These are phyloP conservation scores for Ottelia alismoides DNA, from an alignment of 106 monocot species.

Conservation along the genomic window DNA sequence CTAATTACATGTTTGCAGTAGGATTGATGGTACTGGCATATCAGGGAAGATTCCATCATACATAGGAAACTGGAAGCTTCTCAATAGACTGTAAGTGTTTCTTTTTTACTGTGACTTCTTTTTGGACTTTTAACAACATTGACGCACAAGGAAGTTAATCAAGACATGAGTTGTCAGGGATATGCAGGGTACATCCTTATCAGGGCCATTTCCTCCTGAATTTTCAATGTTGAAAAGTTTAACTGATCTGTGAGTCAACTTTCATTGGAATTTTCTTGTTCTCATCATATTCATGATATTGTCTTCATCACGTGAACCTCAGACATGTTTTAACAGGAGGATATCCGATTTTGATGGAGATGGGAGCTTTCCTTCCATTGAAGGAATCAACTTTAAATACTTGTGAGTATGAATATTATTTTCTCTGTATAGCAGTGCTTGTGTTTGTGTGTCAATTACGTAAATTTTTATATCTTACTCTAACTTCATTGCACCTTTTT, in stretches of 20 bases:
- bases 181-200: slow-evolving; percentile 37
- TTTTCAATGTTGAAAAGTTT: slow-evolving; percentile 2
- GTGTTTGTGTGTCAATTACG: too few species aligned
- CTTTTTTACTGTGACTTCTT: too few species aligned
- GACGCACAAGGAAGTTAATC: too few species aligned
- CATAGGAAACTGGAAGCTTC: slow-evolving; percentile 24
- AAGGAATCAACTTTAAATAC: slow-evolving; percentile 18
- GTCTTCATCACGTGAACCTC: too few species aligned
- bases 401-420: slow-evolving; percentile 28
- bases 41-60: slow-evolving; percentile 28
- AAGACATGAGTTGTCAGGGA: too few species aligned
- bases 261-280: too few species aligned
- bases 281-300: too few species aligned
- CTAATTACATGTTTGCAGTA: slow-evolving; percentile 10
- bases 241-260: neutral
- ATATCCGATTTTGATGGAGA: slow-evolving; percentile 18
- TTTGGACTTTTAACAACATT: too few species aligned
- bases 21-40: slow-evolving; percentile 23
- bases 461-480: too few species aligned
- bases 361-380: slow-evolving; percentile 32
- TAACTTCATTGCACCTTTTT: too few species aligned
- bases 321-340: too few species aligned
- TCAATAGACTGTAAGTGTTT: slow-evolving; percentile 12
- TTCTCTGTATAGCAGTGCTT: too few species aligned
- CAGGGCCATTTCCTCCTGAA: slow-evolving; percentile 35